Conservation (phyloP, 768 basidiomycete genomes). For the Gyrodon lividus region DNA sequence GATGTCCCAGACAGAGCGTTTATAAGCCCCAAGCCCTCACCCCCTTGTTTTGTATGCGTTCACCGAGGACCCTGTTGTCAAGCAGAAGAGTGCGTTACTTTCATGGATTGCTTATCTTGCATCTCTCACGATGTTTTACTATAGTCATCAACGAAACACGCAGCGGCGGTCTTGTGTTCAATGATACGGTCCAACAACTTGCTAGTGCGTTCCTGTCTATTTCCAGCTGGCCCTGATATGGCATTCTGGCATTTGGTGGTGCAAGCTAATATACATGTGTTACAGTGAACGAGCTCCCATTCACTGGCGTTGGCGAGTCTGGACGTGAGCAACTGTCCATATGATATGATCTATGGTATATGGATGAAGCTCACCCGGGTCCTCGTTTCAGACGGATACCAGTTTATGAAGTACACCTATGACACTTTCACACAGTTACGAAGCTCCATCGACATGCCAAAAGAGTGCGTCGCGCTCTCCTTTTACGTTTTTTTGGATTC, state of each 20-base stretch:
- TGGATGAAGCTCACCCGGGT: constrained; percentile 1
- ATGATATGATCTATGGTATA: neutral
- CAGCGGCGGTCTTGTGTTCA: constrained; percentile 57
- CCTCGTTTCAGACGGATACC: constrained; percentile 48
- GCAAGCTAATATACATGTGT: constrained; percentile 7
- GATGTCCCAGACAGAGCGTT: neutral
- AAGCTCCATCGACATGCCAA: constrained; percentile 52
- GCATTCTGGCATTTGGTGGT: constrained; percentile 14
- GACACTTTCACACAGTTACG: constrained; percentile 54
- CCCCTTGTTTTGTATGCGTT: constrained; percentile 68
- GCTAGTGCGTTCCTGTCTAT: constrained; percentile 34
- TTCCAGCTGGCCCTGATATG: neutral
- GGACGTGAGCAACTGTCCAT: constrained; percentile 48
- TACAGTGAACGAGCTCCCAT: constrained; percentile 42
- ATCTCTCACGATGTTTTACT: neutral
- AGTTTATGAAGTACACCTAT: constrained; percentile 52
- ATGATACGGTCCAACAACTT: constrained; percentile 60
- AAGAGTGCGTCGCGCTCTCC: constrained; percentile 41
- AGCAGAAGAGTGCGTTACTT: constrained; percentile 36
- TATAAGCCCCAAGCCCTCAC: constrained; percentile 39
- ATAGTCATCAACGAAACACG: constrained; percentile 54
- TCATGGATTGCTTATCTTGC: neutral
- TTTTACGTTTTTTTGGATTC: neutral
- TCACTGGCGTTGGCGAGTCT: constrained; percentile 59
- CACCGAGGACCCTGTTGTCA: constrained; percentile 44